Conservation (phyloP, 164 flowering plant genomes). For the Vitis riparia region DNA sequence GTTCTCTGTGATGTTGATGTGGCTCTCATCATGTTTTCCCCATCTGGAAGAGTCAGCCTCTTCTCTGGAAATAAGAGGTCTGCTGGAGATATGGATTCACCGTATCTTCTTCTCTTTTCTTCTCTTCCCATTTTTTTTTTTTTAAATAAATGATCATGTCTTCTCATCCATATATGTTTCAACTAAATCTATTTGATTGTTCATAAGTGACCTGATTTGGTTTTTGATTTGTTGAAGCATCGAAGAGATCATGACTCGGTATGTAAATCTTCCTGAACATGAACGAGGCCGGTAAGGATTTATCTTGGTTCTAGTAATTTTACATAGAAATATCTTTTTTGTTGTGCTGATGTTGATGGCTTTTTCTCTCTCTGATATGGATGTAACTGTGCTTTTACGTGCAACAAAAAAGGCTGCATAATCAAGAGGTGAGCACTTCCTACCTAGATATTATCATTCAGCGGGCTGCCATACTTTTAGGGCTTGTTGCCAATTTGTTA, state of each 20-base stretch:
- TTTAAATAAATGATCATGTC: background rate
- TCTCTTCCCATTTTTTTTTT: background rate
- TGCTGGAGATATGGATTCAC: background rate
- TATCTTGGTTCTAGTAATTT: background rate
- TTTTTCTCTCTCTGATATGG: background rate
- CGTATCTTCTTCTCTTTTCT: background rate
- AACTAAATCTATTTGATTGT: background rate
- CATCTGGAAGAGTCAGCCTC: slow-evolving; percentile 48
- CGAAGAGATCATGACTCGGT: slow-evolving; percentile 35
- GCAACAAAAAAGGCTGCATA: slow-evolving; percentile 31
- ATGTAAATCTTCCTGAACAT: slow-evolving; percentile 35
- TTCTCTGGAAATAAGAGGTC: slow-evolving; percentile 55
- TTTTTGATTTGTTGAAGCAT: slow-evolving; percentile 20
- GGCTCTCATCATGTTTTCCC: slow-evolving; percentile 58
- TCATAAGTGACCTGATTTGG: background rate
- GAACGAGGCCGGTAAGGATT: slow-evolving; percentile 37
- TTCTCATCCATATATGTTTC: background rate
- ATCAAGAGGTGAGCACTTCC: slow-evolving; percentile 40
- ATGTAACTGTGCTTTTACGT: background rate
- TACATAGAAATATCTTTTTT: no score
- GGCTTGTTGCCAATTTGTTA: background rate
- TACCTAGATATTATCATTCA: background rate
- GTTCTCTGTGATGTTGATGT: slow-evolving; percentile 61
- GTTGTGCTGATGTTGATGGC: background rate
- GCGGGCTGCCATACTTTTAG: background rate